phyloP scores from a whole-genome alignment of 805 yeast genomes.

The Monosporozyma unispora region DNA sequence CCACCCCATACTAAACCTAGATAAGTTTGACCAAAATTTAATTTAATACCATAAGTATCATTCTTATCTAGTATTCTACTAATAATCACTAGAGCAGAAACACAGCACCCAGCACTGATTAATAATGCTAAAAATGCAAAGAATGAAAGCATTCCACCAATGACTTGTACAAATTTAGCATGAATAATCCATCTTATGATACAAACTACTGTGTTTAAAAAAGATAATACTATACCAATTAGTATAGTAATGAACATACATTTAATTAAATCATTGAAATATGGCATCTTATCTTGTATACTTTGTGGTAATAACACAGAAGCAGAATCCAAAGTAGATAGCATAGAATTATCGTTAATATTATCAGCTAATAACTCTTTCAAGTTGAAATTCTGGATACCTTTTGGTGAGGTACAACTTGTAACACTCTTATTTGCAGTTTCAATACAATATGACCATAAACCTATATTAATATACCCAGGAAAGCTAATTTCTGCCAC shows the following conservation, averaged over 20 bases:
- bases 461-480: slow-evolving; percentile 43
- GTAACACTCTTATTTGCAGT: slow-evolving; percentile 12
- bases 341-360: slow-evolving; percentile 22
- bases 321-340: slow-evolving; percentile 13
- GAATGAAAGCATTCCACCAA: slow-evolving; percentile 38
- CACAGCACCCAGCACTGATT: slow-evolving; percentile 46
- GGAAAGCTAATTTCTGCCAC: slow-evolving; percentile 30
- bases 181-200: slow-evolving; percentile 29
- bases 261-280: slow-evolving; percentile 40
- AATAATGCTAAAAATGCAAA: slow-evolving; percentile 34
- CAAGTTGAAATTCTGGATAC: slow-evolving; percentile 24
- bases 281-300: slow-evolving; percentile 37
- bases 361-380: slow-evolving; percentile 18
- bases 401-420: slow-evolving; percentile 24
- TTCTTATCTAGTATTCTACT: slow-evolving; percentile 43
- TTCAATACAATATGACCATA: slow-evolving; percentile 59
- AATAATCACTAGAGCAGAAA: slow-evolving; percentile 50
- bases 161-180: slow-evolving; percentile 39
- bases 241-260: slow-evolving; percentile 51
- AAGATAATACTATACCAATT: slow-evolving; percentile 39
- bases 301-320: slow-evolving; percentile 45
- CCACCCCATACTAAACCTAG: slow-evolving; percentile 61
- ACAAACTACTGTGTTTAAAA: slow-evolving; percentile 34
- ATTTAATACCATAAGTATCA: slow-evolving; percentile 44
- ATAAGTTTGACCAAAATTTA: slow-evolving; percentile 42